Conservation (phyloP, 192 early-diverging fungal genomes). For the Jimgerdemannia lactiflua region DNA sequence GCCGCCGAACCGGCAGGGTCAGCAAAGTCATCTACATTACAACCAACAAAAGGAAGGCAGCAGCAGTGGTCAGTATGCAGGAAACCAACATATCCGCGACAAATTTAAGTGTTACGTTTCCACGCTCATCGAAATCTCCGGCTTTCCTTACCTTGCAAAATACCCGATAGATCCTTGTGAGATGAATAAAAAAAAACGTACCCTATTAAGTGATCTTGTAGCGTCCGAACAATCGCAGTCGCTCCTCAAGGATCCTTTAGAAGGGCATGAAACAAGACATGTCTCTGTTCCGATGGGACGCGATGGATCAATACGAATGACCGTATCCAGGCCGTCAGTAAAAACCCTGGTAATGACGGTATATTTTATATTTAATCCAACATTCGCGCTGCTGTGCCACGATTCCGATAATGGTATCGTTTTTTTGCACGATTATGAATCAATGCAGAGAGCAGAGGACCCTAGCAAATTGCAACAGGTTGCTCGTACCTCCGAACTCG, state of each 20-base stretch:
- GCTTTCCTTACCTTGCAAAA: background rate
- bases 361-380: background rate
- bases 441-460: background rate
- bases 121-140: background rate
- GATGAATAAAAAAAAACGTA: background rate
- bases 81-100: background rate
- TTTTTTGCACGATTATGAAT: background rate
- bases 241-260: background rate
- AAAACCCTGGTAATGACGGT: background rate
- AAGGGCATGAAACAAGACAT: background rate
- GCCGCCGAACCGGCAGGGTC: background rate
- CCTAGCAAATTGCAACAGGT: background rate
- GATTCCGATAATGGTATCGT: background rate
- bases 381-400: background rate
- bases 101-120: background rate
- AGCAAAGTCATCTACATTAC: background rate
- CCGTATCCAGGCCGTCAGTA: background rate
- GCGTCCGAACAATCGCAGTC: background rate
- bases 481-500: conserved; percentile 13
- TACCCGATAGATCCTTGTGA: background rate
- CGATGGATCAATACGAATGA: background rate
- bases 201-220: background rate
- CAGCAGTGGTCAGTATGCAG: background rate
- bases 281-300: background rate
- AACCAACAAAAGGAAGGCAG: background rate